Evolutionary conservation across 225 moss, liverwort and hornwort genomes (phyloP).

Genomic region (Takakia lepidozioides): DNA sequence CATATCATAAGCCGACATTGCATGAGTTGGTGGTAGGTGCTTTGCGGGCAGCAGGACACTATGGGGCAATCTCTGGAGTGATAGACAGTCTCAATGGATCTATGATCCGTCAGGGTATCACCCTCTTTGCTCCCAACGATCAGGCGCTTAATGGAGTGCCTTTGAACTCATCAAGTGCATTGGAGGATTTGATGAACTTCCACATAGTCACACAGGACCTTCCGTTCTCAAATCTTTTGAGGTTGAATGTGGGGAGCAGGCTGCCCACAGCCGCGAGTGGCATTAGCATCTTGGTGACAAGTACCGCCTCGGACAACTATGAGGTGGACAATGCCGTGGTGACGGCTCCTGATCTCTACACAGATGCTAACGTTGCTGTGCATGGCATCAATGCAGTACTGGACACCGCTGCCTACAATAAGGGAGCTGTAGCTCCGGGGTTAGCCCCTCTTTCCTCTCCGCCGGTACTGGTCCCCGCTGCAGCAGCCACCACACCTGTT

Average conservation of each 20-base stretch:
- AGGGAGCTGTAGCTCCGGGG: conserved; percentile 30
- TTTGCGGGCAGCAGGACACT: conserved; percentile 74
- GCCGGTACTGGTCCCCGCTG: no score
- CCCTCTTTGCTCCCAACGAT: conserved; percentile 73
- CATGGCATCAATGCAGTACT: conserved; percentile 70
- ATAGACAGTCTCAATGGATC: conserved; percentile 60
- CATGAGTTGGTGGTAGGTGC: conserved; percentile 62
- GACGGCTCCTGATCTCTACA: conserved; percentile 54
- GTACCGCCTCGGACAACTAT: conserved; percentile 25
- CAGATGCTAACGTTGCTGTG: conserved; percentile 61
- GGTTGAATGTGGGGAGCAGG: conserved; percentile 40
- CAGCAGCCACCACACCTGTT: no score
- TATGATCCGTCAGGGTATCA: conserved; percentile 50
- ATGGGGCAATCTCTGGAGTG: conserved; percentile 72
- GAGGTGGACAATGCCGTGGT: conserved; percentile 57
- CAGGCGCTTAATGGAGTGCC: conserved; percentile 47
- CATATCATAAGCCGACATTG: conserved; percentile 27
- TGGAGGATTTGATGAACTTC: conserved; percentile 42
- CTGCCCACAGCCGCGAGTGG: conserved; percentile 34
- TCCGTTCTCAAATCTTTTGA: conserved; percentile 49
- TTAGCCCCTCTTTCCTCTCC: conserved; percentile 32
- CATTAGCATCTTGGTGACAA: conserved; percentile 56
- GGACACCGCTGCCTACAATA: conserved; percentile 54
- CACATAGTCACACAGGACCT: conserved; percentile 54
- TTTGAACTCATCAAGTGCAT: conserved; percentile 34